Conservation (phyloP, 805 yeast genomes). For the Myxozyma melibiosi region DNA sequence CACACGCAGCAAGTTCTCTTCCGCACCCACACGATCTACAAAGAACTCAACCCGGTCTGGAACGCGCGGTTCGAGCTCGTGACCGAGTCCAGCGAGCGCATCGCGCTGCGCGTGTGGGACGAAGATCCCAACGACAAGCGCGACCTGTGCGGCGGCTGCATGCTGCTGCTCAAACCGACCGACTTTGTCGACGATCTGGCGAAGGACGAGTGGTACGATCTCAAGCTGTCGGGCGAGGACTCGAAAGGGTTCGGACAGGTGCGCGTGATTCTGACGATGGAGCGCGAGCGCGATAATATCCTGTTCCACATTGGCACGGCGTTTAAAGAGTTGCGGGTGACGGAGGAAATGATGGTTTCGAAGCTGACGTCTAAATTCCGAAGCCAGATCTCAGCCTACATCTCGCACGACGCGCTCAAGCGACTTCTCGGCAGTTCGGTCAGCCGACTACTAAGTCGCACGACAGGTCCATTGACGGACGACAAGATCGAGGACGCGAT, state of each 20-base stretch:
- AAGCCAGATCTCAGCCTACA: constrained; percentile 55
- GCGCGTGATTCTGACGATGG: constrained; percentile 68
- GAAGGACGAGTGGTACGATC: constrained; percentile 11
- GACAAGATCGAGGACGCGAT: constrained; percentile 51
- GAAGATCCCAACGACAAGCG: constrained; percentile 8
- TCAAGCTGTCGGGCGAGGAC: constrained; percentile 43
- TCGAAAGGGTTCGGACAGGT: constrained; percentile 71
- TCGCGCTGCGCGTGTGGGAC: constrained; percentile 11
- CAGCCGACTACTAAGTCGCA: not conserved
- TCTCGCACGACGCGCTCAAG: constrained; percentile 57
- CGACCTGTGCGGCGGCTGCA: constrained; percentile 4
- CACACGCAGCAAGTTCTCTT: constrained; percentile 58
- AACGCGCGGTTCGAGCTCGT: constrained; percentile 75
- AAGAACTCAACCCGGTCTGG: constrained; percentile 75
- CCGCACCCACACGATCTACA: constrained; percentile 65
- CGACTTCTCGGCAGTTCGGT: not conserved
- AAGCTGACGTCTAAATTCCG: constrained; percentile 62
- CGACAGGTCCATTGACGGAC: not conserved
- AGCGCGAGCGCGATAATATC: constrained; percentile 78
- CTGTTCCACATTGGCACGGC: constrained; percentile 79
- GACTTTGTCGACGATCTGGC: not conserved
- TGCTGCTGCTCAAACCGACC: not conserved
- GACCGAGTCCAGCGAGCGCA: not conserved
- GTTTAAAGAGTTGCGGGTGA: constrained; percentile 62
- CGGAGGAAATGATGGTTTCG: constrained; percentile 67